A percentile compares a stretch with the other conserved stretches of the same genome.
Conservation (phyloP, 2,329 filamentous ascomycete species). For the Huntiella omanensis region DNA sequence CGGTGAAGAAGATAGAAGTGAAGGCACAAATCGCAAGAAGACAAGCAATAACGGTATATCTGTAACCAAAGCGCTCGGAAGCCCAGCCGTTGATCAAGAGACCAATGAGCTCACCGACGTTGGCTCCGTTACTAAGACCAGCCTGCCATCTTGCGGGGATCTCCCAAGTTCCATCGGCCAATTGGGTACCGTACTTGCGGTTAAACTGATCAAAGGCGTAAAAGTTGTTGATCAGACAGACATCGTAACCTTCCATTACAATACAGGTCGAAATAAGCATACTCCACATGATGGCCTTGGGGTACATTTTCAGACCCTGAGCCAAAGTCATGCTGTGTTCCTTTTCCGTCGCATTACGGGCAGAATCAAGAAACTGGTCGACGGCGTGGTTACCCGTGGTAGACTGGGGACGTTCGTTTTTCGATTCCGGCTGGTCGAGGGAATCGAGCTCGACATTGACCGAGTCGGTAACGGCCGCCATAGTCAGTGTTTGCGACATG, state of each 20-base stretch:
- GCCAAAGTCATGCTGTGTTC: conserved; percentile 52
- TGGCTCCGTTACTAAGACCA: conserved; percentile 39
- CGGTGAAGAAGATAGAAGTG: conserved; percentile 47
- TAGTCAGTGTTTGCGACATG: conserved; percentile 11
- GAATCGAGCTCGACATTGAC: conserved; percentile 7
- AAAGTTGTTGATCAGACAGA: conserved; percentile 67
- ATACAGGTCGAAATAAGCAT: conserved; percentile 79
- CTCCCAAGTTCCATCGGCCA: conserved; percentile 28
- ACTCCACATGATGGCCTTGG: conserved; percentile 71
- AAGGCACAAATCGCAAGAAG: conserved; percentile 35
- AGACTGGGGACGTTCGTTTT: conserved; percentile 79
- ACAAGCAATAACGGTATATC: conserved; percentile 42
- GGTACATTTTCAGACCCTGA: conserved; percentile 66
- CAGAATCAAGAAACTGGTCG: conserved; percentile 18
- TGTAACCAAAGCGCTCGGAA: conserved; percentile 49
- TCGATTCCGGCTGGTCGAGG: conserved; percentile 17
- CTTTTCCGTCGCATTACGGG: conserved; percentile 32
- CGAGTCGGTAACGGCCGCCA: conserved; percentile 9
- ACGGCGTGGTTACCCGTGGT: conserved; percentile 23
- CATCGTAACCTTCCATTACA: conserved; percentile 79
- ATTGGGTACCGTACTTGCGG: conserved; percentile 33
- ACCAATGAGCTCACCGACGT: conserved; percentile 46
- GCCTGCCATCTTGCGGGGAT: conserved; percentile 45
- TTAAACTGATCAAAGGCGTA: conserved; percentile 42
- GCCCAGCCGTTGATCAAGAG: conserved; percentile 46